phyloP scores from a whole-genome alignment of 371 early-diverging fungal genomes.

The Parasitella parasitica region DNA sequence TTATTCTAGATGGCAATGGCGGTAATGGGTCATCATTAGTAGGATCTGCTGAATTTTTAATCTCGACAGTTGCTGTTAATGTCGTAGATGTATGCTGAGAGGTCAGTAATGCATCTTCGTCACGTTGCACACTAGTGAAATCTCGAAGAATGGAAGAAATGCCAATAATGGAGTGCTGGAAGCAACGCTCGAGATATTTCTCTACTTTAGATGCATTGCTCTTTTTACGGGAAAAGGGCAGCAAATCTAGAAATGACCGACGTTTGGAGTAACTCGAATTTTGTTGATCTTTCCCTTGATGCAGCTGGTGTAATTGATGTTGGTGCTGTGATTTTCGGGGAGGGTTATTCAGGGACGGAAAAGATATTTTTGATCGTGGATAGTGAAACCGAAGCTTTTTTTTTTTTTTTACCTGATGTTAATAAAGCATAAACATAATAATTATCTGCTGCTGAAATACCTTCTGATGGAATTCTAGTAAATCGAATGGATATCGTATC shows the following conservation, averaged over 20 bases:
- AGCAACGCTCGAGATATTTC: constrained; percentile 43
- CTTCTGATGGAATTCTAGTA: constrained; percentile 64
- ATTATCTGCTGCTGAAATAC: background rate
- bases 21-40: background rate
- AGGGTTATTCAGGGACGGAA: constrained; percentile 39
- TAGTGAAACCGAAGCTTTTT: constrained; percentile 39
- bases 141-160: constrained; percentile 44
- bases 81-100: constrained; percentile 15
- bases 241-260: constrained; percentile 28
- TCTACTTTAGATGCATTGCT: constrained; percentile 47
- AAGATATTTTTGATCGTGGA: constrained; percentile 39
- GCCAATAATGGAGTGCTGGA: constrained; percentile 39
- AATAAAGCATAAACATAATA: background rate
- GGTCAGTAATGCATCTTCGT: constrained; percentile 30
- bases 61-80: background rate
- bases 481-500: constrained; percentile 59
- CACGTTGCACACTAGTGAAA: constrained; percentile 47
- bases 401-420: background rate
- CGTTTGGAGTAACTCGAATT: constrained; percentile 21
- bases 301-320: background rate
- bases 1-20: background rate
- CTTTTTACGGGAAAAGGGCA: constrained; percentile 25
- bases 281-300: background rate
- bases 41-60: background rate
- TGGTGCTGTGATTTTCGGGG: constrained; percentile 2